Percentiles rank a stretch among this genome's conserved stretches.
Conservation (phyloP, 1,284 basidiomycete species). For the Cryptococcus sp. region DNA sequence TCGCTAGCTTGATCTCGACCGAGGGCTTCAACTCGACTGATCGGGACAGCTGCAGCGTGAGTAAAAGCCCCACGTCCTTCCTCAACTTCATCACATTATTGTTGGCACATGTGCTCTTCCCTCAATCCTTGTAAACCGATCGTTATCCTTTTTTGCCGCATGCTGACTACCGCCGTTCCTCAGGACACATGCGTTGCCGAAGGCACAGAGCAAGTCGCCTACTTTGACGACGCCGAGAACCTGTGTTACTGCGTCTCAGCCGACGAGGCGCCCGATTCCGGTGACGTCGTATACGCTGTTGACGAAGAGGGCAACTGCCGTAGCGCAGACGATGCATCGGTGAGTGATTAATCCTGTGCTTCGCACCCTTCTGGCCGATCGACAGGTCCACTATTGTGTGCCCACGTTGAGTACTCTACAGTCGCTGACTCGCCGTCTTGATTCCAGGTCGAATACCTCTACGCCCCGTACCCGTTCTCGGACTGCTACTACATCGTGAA, state of each 20-base stretch:
- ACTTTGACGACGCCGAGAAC: background rate
- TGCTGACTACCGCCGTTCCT: too few species aligned
- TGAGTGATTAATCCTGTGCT: background rate
- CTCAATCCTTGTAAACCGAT: too few species aligned
- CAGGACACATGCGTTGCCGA: background rate
- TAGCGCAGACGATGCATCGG: background rate
- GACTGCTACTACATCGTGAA: background rate
- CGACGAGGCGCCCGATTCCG: background rate
- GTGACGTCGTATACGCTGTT: background rate
- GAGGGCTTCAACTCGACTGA: background rate
- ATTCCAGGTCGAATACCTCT: background rate
- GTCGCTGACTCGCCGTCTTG: too few species aligned
- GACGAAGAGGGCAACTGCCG: conserved; percentile 1
- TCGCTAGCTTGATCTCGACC: background rate
- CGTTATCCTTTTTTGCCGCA: too few species aligned
- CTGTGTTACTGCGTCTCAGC: background rate
- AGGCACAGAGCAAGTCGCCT: background rate
- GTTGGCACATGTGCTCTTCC: too few species aligned
- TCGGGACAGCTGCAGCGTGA: background rate
- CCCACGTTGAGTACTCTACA: background rate
- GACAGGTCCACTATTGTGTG: background rate
- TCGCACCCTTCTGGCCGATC: background rate
- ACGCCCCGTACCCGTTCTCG: background rate
- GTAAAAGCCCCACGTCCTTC: background rate
- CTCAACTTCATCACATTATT: too few species aligned